A percentile compares a stretch with the other conserved stretches of the same genome.
Evolutionary conservation across 2,329 filamentous ascomycete species (phyloP).

Genomic region (Rutstroemia sp.): DNA sequence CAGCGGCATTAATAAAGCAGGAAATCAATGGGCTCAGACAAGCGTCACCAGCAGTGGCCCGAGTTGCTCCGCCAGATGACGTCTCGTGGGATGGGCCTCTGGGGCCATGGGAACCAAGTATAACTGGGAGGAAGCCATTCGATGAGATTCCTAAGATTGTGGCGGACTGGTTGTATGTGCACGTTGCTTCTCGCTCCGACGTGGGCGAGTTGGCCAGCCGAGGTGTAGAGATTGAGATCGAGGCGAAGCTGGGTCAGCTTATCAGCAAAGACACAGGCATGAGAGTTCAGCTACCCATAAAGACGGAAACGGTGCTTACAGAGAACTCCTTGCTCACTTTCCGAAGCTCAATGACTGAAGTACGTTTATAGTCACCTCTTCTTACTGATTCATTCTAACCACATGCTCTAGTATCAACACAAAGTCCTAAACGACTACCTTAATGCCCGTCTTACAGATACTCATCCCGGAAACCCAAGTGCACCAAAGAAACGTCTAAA

Average conservation of each 20-base stretch:
- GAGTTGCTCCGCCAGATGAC: slow-evolving; percentile 7
- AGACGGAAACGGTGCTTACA: slow-evolving; percentile 63
- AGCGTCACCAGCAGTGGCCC: slow-evolving; percentile 10
- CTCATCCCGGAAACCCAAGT: slow-evolving; percentile 44
- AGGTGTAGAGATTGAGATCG: slow-evolving; percentile 78
- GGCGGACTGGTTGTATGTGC: slow-evolving; percentile 73
- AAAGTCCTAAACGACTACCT: slow-evolving; percentile 76
- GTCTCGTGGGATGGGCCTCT: slow-evolving; percentile 27
- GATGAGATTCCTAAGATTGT: slow-evolving; percentile 69
- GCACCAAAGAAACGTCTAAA: slow-evolving; percentile 42
- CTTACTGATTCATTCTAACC: slow-evolving; percentile 12
- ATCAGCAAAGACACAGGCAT: slow-evolving; percentile 65
- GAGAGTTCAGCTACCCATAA: slow-evolving; percentile 59
- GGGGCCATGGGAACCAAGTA: slow-evolving; percentile 57
- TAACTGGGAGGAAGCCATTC: slow-evolving; percentile 62
- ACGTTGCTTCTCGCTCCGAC: slow-evolving; percentile 62
- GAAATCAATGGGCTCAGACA: slow-evolving; percentile 25
- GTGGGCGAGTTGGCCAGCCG: slow-evolving; percentile 54
- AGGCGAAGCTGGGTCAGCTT: slow-evolving; percentile 84
- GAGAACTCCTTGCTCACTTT: slow-evolving; percentile 60
- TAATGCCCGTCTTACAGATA: slow-evolving; percentile 58
- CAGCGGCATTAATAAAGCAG: slow-evolving; percentile 15
- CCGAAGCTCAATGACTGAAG: slow-evolving; percentile 84
- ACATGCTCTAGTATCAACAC: slow-evolving; percentile 59
- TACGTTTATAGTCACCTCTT: slow-evolving; percentile 37